phyloP scores from a whole-genome alignment of 176 grass and related monocot genomes.

The Dendrocalamus sinicus region DNA sequence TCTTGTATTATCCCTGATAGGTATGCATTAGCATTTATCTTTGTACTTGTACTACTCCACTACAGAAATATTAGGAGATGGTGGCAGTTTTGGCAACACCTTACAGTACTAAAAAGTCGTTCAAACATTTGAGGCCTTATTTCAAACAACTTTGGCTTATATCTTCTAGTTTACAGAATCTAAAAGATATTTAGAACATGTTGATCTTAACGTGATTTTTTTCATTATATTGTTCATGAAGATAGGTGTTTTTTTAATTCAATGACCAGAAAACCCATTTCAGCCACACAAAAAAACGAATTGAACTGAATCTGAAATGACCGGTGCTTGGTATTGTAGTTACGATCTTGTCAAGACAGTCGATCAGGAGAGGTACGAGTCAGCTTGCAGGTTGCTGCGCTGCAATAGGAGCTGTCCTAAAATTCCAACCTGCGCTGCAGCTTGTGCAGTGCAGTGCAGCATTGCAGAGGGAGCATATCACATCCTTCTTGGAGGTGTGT shows the following conservation, averaged over 20 bases:
- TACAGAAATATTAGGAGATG: neutral
- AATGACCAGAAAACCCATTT: no score
- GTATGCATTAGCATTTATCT: neutral
- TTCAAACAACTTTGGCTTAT: no score
- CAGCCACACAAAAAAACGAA: no score
- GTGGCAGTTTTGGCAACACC: neutral
- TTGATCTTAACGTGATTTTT: no score
- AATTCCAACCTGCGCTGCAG: conserved; percentile 1
- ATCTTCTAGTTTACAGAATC: no score
- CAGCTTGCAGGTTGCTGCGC: neutral
- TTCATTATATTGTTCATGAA: no score
- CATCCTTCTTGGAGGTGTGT: neutral
- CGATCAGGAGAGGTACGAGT: neutral
- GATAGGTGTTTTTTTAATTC: no score
- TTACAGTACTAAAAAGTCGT: neutral
- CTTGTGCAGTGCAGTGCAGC: neutral
- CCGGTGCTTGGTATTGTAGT: neutral
- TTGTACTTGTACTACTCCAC: neutral
- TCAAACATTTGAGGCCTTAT: neutral
- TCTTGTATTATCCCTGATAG: neutral
- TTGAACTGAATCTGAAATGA: no score
- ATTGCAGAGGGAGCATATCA: neutral
- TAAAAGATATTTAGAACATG: no score
- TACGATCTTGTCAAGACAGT: neutral
- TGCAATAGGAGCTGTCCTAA: neutral